Conservation (phyloP, 192 early-diverging fungal genomes). For the Martensiomyces pterosporus region DNA sequence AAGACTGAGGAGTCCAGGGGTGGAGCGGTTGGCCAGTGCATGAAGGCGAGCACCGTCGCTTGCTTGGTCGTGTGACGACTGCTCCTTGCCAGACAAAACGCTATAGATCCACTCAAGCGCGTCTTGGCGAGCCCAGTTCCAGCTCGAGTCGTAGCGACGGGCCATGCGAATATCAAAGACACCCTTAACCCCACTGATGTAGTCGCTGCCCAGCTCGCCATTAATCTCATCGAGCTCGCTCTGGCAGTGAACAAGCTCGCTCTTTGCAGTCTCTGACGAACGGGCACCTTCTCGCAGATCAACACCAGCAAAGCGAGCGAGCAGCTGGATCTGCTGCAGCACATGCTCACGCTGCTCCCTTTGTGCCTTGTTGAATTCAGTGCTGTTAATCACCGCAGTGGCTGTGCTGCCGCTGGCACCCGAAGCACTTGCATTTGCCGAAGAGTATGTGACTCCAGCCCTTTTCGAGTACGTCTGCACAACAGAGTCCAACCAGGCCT, state of each 20-base stretch:
- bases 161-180: conserved; percentile 76
- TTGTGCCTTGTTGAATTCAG: conserved; percentile 78
- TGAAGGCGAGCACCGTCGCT: conserved; percentile 48
- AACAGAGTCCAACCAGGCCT: conserved; percentile 70
- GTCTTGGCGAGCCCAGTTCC: conserved; percentile 81
- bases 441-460: conserved; percentile 12
- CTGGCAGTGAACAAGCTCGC: conserved; percentile 59
- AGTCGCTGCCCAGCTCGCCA: conserved; percentile 80
- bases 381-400: conserved; percentile 83
- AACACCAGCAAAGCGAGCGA: conserved; percentile 75
- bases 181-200: conserved; percentile 74
- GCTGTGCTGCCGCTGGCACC: no score
- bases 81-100: conserved; percentile 71
- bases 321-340: conserved; percentile 77
- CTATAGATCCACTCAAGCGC: conserved; percentile 64
- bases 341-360: conserved; percentile 67
- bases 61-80: conserved; percentile 72
- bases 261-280: conserved; percentile 58
- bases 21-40: conserved; percentile 75
- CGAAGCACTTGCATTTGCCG: no score
- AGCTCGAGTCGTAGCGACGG: conserved; percentile 88
- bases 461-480: conserved; percentile 35
- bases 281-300: conserved; percentile 71
- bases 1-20: no score
- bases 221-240: conserved; percentile 69